Evolutionary conservation across 75 land plant genomes (phyloP).

Genomic region (Isoetes taiwanensis): DNA sequence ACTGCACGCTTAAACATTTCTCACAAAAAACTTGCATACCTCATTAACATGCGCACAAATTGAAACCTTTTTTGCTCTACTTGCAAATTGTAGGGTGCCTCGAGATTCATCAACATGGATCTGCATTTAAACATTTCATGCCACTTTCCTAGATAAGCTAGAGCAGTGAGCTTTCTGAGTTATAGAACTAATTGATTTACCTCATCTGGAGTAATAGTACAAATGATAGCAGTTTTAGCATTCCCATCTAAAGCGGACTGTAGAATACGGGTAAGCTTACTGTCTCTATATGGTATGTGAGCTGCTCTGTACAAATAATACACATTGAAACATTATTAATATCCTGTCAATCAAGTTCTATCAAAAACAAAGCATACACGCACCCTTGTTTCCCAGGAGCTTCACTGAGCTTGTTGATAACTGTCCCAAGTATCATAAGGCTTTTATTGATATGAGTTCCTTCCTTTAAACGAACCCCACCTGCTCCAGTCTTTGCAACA

Average conservation of each 20-base stretch:
- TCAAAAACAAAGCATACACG: not conserved
- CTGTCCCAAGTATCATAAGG: conserved; percentile 86
- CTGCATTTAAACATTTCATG: too few species aligned
- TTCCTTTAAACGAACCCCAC: conserved; percentile 90
- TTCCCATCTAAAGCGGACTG: conserved; percentile 96
- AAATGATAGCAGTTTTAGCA: conserved; percentile 97
- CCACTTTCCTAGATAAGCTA: conserved; percentile 9
- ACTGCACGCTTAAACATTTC: not conserved
- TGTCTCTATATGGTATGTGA: conserved; percentile 97
- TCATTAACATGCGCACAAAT: conserved; percentile 98
- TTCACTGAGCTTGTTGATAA: conserved; percentile 91
- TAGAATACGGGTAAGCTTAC: conserved; percentile 93
- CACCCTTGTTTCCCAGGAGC: conserved; percentile 78
- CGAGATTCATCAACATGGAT: conserved; percentile 90
- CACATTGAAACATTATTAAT: not conserved
- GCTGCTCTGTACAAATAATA: conserved; percentile 38
- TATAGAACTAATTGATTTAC: conserved; percentile 16
- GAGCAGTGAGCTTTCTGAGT: too few species aligned
- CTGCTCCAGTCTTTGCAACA: conserved; percentile 98
- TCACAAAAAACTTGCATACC: too few species aligned
- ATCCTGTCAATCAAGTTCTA: not conserved
- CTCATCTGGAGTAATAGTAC: conserved; percentile 99
- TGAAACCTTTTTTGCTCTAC: conserved; percentile 90
- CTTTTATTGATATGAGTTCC: conserved; percentile 96
- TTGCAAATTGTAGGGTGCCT: conserved; percentile 93